Evolutionary conservation across 78 protist species (phyloP).

Genomic region (Tieghemostelium lacteum): DNA sequence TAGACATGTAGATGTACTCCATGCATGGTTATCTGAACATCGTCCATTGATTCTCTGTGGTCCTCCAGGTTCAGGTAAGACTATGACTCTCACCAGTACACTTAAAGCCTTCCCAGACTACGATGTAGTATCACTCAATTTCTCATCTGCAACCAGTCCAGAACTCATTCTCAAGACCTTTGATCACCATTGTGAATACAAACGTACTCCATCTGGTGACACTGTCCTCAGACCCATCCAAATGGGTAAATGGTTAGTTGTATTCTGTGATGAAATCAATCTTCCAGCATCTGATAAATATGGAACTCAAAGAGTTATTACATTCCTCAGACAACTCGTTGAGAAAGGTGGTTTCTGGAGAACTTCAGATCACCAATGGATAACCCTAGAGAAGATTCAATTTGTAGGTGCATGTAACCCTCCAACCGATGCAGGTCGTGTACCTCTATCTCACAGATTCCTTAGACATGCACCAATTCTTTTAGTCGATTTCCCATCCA

Average conservation of each 20-base stretch:
- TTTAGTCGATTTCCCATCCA: conserved; percentile 98
- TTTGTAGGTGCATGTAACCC: conserved; percentile 99
- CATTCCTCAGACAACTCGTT: conserved; percentile 96
- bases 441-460: conserved; percentile 92
- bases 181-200: conserved; percentile 88
- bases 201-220: conserved; percentile 88
- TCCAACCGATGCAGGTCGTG: conserved; percentile 99
- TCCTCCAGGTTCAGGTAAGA: conserved; percentile 98
- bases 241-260: conserved; percentile 92
- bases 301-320: conserved; percentile 97
- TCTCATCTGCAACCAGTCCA: conserved; percentile 93
- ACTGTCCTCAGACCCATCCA: conserved; percentile 79
- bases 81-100: conserved; percentile 95
- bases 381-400: conserved; percentile 92
- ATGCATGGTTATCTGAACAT: conserved; percentile 91
- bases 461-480: conserved; percentile 95
- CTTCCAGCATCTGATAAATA: conserved; percentile 96
- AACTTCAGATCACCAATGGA: conserved; percentile 87
- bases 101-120: conserved; percentile 86
- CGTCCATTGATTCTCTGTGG: conserved; percentile 97
- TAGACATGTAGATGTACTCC: conserved; percentile 95
- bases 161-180: conserved; percentile 90
- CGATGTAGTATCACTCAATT: conserved; percentile 95
- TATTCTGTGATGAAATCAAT: conserved; percentile 98
- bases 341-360: conserved; percentile 98